These are phyloP conservation scores for Oryza punctata DNA, from an alignment of 176 grass and related monocot genomes.

Conservation along the genomic window DNA sequence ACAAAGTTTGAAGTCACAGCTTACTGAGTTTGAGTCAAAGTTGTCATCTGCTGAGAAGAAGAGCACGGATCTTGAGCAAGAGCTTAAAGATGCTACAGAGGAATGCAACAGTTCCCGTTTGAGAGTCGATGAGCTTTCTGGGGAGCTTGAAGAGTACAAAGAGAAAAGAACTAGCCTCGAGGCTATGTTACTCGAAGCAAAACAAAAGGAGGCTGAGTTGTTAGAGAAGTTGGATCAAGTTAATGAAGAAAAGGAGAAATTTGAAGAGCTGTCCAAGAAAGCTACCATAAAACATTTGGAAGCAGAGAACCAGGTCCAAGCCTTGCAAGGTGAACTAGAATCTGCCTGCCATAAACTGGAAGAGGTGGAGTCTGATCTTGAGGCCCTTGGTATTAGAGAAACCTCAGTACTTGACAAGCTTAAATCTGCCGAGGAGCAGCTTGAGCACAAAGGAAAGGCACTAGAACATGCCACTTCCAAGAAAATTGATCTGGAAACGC, in stretches of 20 bases:
- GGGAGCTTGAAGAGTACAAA: constrained; percentile 68
- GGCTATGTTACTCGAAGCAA: constrained; percentile 50
- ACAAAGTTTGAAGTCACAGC: constrained; percentile 54
- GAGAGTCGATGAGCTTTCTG: constrained; percentile 57
- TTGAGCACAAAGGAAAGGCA: constrained; percentile 69
- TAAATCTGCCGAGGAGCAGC: constrained; percentile 64
- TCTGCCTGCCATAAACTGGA: constrained; percentile 52
- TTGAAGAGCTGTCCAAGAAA: constrained; percentile 61
- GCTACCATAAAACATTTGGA: constrained; percentile 55
- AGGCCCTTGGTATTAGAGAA: constrained; percentile 57
- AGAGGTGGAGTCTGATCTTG: constrained; percentile 57
- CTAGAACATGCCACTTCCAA: constrained; percentile 74
- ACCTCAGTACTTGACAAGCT: constrained; percentile 61
- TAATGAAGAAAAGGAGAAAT: constrained; percentile 69
- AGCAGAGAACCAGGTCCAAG: constrained; percentile 51
- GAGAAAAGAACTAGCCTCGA: constrained; percentile 55
- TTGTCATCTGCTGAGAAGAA: constrained; percentile 61
- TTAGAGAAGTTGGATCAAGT: constrained; percentile 53
- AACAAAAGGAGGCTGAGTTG: constrained; percentile 49
- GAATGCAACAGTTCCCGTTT: constrained; percentile 39
- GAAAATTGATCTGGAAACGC: constrained; percentile 67
- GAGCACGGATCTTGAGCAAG: constrained; percentile 66
- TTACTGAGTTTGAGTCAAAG: constrained; percentile 62
- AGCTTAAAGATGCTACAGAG: constrained; percentile 49
- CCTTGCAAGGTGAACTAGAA: constrained; percentile 55